Evolutionary conservation across 2,329 filamentous ascomycete genomes (phyloP).

Genomic region (Phaeosphaeriaceae sp.): DNA sequence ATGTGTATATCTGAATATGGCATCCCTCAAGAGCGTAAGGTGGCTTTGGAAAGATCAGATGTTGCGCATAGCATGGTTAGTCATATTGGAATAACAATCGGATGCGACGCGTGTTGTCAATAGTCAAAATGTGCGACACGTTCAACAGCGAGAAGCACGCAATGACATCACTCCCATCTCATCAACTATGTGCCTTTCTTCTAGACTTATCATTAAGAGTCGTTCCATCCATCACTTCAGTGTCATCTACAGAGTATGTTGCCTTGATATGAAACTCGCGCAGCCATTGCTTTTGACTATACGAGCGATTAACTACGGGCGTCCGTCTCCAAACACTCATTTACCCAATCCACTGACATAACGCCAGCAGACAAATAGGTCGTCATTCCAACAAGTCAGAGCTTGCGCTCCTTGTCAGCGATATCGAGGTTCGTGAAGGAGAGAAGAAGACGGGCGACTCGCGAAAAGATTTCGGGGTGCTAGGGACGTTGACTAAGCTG

Average conservation of each 20-base stretch:
- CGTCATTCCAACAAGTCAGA: conserved; percentile 46
- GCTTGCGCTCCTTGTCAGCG: conserved; percentile 44
- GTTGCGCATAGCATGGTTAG: no score
- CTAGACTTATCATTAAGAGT: background rate
- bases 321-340: conserved; percentile 54
- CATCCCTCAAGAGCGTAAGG: no score
- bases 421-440: conserved; percentile 50
- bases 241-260: conserved; percentile 41
- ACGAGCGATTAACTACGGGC: conserved; percentile 63
- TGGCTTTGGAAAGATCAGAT: no score
- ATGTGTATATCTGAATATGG: no score
- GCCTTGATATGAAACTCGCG: conserved; percentile 63
- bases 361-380: conserved; percentile 46
- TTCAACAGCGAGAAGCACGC: no score
- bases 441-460: conserved; percentile 15
- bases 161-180: background rate
- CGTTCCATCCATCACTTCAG: background rate
- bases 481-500: conserved; percentile 36
- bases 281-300: conserved; percentile 48
- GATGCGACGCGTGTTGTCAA: background rate
- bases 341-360: conserved; percentile 46
- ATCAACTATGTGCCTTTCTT: background rate
- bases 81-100: no score
- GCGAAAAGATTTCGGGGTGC: conserved; percentile 45
- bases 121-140: background rate